A percentile compares a stretch with the other conserved stretches of the same genome.
These are phyloP conservation scores for Phytophthora sansomeana DNA, from an alignment of 352 stramenopile species.

Conservation along the genomic window DNA sequence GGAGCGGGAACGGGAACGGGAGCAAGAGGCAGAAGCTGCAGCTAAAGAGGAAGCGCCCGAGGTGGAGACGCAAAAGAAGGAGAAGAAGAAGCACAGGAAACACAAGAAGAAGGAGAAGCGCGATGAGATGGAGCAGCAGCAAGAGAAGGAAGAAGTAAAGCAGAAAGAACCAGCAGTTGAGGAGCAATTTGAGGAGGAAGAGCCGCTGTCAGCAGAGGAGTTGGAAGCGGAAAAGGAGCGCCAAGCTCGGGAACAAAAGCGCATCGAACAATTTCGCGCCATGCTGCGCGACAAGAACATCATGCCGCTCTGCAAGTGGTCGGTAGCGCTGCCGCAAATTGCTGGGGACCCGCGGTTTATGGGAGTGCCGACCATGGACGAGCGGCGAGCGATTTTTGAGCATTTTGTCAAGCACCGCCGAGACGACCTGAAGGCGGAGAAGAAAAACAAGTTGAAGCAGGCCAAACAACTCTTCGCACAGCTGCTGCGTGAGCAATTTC, in stretches of 20 bases:
- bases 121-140: constrained; percentile 13
- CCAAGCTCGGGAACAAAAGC: constrained; percentile 52
- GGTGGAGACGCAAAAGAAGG: constrained; percentile 36
- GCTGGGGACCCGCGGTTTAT: constrained; percentile 77
- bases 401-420: constrained; percentile 79
- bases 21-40: constrained; percentile 19
- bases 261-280: constrained; percentile 64
- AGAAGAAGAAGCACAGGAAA: constrained; percentile 29
- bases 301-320: constrained; percentile 88
- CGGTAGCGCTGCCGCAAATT: constrained; percentile 79
- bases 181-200: constrained; percentile 38
- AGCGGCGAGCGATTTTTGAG: constrained; percentile 81
- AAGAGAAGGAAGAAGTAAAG: constrained; percentile 12
- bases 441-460: constrained; percentile 77
- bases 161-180: neutral
- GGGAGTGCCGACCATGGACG: constrained; percentile 78
- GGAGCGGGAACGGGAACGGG: constrained; percentile 21
- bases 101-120: constrained; percentile 20
- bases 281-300: constrained; percentile 89
- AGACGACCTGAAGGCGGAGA: constrained; percentile 79
- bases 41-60: neutral
- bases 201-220: constrained; percentile 45
- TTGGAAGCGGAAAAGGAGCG: constrained; percentile 36
- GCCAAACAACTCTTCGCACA: constrained; percentile 62
- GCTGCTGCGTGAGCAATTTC: constrained; percentile 58